Percentiles rank a stretch among this genome's conserved stretches.
Conservation (phyloP, 2,329 filamentous ascomycete genomes). For the Cytospora schulzeri region DNA sequence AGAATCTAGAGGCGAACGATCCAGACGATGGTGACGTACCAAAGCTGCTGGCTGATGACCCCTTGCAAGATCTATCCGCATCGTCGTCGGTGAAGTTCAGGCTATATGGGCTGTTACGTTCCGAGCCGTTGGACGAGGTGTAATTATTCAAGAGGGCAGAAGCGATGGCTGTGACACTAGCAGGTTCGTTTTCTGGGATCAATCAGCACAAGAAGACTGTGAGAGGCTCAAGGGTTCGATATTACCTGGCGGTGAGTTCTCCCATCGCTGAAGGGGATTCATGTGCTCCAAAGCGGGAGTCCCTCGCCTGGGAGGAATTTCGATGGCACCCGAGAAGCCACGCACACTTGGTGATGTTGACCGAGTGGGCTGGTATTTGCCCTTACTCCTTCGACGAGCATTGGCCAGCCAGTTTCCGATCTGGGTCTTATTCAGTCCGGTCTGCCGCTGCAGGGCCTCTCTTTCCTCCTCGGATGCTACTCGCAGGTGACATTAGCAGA, state of each 20-base stretch:
- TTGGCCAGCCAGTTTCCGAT: slow-evolving; percentile 94
- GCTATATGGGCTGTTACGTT: slow-evolving; percentile 59
- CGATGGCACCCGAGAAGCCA: slow-evolving; percentile 63
- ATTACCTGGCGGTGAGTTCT: slow-evolving; percentile 53
- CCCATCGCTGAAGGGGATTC: slow-evolving; percentile 62
- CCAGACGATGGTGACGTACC: slow-evolving; percentile 63
- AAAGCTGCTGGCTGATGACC: slow-evolving; percentile 62
- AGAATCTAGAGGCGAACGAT: slow-evolving; percentile 62
- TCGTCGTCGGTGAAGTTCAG: slow-evolving; percentile 61
- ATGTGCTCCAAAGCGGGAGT: slow-evolving; percentile 57
- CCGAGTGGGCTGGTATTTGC: slow-evolving; percentile 72
- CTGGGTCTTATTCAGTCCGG: slow-evolving; percentile 79
- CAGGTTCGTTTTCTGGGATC: slow-evolving; percentile 55
- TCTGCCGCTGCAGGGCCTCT: slow-evolving; percentile 74
- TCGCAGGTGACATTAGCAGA: neutral
- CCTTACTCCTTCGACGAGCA: slow-evolving; percentile 67
- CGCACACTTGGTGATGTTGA: slow-evolving; percentile 70
- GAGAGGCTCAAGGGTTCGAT: neutral
- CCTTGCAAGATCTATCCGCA: slow-evolving; percentile 59
- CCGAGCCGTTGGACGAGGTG: slow-evolving; percentile 55
- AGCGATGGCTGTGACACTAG: slow-evolving; percentile 60
- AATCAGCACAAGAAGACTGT: neutral
- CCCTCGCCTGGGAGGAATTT: slow-evolving; percentile 67
- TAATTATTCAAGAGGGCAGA: slow-evolving; percentile 52
- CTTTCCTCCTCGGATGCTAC: slow-evolving; percentile 78